These are phyloP conservation scores for Quercus lobata DNA, from an alignment of 331 rosid genomes.

Conservation along the genomic window DNA sequence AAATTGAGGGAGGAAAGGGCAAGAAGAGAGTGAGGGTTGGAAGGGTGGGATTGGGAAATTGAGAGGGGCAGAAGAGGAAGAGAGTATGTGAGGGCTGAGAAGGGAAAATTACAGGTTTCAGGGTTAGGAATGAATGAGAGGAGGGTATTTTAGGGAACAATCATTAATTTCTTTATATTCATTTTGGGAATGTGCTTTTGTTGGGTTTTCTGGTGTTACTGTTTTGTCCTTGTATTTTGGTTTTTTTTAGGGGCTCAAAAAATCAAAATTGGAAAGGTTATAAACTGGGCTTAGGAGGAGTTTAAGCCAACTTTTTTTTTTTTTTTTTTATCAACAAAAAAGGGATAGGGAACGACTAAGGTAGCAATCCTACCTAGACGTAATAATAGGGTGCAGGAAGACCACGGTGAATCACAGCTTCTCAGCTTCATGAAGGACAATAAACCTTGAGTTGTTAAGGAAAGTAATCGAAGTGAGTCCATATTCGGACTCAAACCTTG, in stretches of 20 bases:
- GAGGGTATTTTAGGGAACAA: slow-evolving; percentile 85
- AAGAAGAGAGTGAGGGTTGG: slow-evolving; percentile 35
- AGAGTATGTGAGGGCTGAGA: slow-evolving; percentile 58
- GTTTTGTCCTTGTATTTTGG: slow-evolving; percentile 45
- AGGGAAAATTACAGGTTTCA: slow-evolving; percentile 59
- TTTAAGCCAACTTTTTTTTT: background rate
- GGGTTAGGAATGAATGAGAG: slow-evolving; percentile 24
- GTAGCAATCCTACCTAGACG: rapidly evolving
- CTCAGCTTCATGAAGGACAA: rapidly evolving
- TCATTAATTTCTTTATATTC: background rate
- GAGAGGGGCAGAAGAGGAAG: slow-evolving; percentile 58
- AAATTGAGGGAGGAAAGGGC: slow-evolving; percentile 32
- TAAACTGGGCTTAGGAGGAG: background rate
- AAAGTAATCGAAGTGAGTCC: too few species aligned
- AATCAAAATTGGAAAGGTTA: too few species aligned
- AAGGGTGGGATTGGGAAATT: slow-evolving; percentile 34
- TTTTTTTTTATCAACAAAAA: too few species aligned
- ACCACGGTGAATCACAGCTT: rapidly evolving
- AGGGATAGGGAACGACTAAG: rapidly evolving
- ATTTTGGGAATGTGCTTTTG: background rate
- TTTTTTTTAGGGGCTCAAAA: background rate
- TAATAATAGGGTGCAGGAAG: rapidly evolving
- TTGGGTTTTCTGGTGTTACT: slow-evolving; percentile 38
- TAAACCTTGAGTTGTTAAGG: too few species aligned
- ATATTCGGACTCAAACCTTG: too few species aligned